These are phyloP conservation scores for Pleomassaria siparia DNA, from an alignment of 2,329 filamentous ascomycete species.

Conservation along the genomic window DNA sequence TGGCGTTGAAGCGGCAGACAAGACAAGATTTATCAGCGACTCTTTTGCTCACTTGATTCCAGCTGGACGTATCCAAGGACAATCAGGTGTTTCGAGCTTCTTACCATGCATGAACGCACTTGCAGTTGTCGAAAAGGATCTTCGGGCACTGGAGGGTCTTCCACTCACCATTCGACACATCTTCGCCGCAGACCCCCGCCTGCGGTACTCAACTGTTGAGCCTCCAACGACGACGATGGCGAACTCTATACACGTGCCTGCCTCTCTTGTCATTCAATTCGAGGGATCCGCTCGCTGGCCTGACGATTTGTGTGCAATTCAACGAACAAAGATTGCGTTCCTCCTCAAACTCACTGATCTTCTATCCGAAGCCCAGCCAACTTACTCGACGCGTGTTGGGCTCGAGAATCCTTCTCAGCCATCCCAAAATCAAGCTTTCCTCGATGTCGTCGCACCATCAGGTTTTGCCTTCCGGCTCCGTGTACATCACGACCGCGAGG, in stretches of 20 bases:
- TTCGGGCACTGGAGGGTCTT: slow-evolving; percentile 77
- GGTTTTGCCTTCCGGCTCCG: slow-evolving; percentile 79
- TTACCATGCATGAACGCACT: slow-evolving; percentile 70
- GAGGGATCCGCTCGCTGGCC: slow-evolving; percentile 94
- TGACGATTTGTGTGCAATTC: slow-evolving; percentile 85
- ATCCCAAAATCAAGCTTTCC: slow-evolving; percentile 74
- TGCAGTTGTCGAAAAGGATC: slow-evolving; percentile 70
- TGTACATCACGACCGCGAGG: slow-evolving; percentile 86
- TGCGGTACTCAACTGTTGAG: slow-evolving; percentile 71
- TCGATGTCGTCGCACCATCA: slow-evolving; percentile 75
- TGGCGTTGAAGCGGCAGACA: slow-evolving; percentile 56
- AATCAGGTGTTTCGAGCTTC: slow-evolving; percentile 58
- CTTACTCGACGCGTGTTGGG: slow-evolving; percentile 70
- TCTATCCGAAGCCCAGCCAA: slow-evolving; percentile 63
- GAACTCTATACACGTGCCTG: slow-evolving; percentile 54
- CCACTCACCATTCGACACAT: slow-evolving; percentile 86
- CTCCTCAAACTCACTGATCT: slow-evolving; percentile 72
- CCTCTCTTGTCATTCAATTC: slow-evolving; percentile 84
- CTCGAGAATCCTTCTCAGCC: slow-evolving; percentile 73
- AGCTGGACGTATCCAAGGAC: slow-evolving; percentile 34
- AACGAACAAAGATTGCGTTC: slow-evolving; percentile 91
- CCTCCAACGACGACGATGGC: slow-evolving; percentile 53
- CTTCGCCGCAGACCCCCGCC: slow-evolving; percentile 67
- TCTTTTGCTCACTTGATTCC: slow-evolving; percentile 50
- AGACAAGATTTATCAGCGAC: slow-evolving; percentile 49